These are phyloP conservation scores for Lotmaria passim DNA, from an alignment of 208 protist species.

Conservation along the genomic window DNA sequence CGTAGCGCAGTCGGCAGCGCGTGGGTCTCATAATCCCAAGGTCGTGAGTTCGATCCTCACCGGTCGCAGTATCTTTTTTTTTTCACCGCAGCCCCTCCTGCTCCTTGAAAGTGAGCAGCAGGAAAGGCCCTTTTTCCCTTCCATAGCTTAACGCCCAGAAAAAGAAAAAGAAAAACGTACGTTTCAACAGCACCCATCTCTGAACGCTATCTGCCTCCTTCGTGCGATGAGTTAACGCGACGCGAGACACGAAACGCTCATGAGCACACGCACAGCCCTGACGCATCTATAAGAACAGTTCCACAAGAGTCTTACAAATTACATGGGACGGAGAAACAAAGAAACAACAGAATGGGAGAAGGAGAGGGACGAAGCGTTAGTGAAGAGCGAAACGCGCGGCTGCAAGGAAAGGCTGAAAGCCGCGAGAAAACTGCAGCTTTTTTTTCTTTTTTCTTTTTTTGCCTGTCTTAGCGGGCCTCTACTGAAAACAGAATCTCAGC, in stretches of 20 bases:
- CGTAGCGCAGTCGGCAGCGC: constrained; percentile 95
- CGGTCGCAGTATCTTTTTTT: constrained; percentile 51
- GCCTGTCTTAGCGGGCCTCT: too few species aligned
- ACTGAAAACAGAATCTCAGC: too few species aligned
- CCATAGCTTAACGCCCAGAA: not conserved
- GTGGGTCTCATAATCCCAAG: constrained; percentile 96
- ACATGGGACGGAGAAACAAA: too few species aligned
- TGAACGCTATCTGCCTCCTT: constrained; percentile 62
- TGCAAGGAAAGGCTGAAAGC: too few species aligned
- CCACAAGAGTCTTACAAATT: not conserved
- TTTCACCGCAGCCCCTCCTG: too few species aligned
- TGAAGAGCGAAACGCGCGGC: not conserved
- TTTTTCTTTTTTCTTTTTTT: too few species aligned
- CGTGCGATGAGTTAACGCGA: constrained; percentile 33
- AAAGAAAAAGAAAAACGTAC: not conserved
- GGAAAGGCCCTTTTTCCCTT: too few species aligned
- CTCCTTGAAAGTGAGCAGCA: too few species aligned
- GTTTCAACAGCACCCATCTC: constrained; percentile 26
- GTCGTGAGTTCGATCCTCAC: constrained; percentile 94
- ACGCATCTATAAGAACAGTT: not conserved
- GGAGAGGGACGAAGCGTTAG: not conserved
- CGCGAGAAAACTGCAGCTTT: too few species aligned
- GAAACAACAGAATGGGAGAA: too few species aligned
- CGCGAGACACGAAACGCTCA: constrained; percentile 60
- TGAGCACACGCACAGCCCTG: not conserved